Evolutionary conservation across 2,329 filamentous ascomycete genomes (phyloP).

Genomic region (Calonectria ilicicola): DNA sequence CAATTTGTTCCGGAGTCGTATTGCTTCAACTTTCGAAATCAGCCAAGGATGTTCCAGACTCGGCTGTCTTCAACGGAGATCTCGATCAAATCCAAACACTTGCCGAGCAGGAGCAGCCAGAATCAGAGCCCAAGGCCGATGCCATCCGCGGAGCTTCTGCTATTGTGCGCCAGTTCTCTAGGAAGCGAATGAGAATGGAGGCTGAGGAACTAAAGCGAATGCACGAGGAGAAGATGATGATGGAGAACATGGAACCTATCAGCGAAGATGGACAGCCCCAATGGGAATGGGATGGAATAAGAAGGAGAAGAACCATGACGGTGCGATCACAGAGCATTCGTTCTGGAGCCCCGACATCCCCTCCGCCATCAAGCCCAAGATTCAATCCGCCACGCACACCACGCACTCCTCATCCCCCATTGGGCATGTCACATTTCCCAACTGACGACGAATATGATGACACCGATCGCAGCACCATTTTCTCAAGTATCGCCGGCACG

Average conservation of each 20-base stretch:
- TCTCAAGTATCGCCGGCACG: slow-evolving; percentile 69
- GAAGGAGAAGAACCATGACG: slow-evolving; percentile 74
- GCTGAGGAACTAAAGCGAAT: slow-evolving; percentile 82
- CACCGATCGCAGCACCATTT: slow-evolving; percentile 59
- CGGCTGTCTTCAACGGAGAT: slow-evolving; percentile 91
- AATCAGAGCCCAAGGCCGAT: slow-evolving; percentile 95
- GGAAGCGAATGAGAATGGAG: slow-evolving; percentile 81
- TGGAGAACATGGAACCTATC: slow-evolving; percentile 79
- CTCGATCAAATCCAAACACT: slow-evolving; percentile 96
- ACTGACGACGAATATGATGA: slow-evolving; percentile 64
- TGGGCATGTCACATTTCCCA: slow-evolving; percentile 90
- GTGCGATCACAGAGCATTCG: slow-evolving; percentile 44
- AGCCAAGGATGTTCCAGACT: slow-evolving; percentile 95
- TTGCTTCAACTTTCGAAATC: slow-evolving; percentile 97
- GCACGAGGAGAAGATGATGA: slow-evolving; percentile 79
- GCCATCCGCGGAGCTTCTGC: slow-evolving; percentile 92
- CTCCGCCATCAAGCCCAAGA: slow-evolving; percentile 43
- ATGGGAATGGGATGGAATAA: slow-evolving; percentile 92
- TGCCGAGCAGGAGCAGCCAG: slow-evolving; percentile 94
- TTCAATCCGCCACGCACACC: slow-evolving; percentile 37
- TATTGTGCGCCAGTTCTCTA: slow-evolving; percentile 86
- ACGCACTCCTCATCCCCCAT: slow-evolving; percentile 48
- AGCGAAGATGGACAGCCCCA: slow-evolving; percentile 77
- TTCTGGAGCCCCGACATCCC: slow-evolving; percentile 41
- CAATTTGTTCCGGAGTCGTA: slow-evolving; percentile 93